Conservation (phyloP, 352 stramenopile genomes). For the Phytophthora kernoviae region DNA sequence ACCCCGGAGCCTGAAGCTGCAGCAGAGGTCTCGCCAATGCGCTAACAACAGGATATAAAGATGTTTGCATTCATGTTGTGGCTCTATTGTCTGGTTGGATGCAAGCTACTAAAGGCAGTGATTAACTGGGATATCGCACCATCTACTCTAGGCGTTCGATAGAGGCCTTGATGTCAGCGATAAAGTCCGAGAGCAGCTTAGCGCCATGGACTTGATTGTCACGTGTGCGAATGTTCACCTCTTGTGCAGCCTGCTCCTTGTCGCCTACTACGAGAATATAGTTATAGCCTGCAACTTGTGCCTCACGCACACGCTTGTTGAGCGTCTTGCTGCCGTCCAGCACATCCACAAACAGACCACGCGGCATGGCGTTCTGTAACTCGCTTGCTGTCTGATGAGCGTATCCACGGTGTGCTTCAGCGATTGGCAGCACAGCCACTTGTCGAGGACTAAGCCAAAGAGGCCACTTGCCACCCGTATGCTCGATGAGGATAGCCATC, state of each 20-base stretch:
- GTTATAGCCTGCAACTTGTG: slow-evolving; percentile 82
- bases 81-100: slow-evolving; percentile 29
- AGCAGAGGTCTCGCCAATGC: slow-evolving; percentile 13
- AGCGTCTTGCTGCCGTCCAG: slow-evolving; percentile 81
- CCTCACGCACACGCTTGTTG: slow-evolving; percentile 84
- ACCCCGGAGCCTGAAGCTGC: slow-evolving; percentile 10
- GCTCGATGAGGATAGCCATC: slow-evolving; percentile 98
- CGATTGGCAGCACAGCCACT: slow-evolving; percentile 73
- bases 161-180: slow-evolving; percentile 55
- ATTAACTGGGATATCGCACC: slow-evolving; percentile 6
- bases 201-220: slow-evolving; percentile 84
- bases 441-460: slow-evolving; percentile 94
- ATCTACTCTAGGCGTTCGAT: slow-evolving; percentile 70
- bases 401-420: slow-evolving; percentile 69
- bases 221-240: slow-evolving; percentile 82
- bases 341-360: slow-evolving; percentile 69
- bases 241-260: slow-evolving; percentile 53
- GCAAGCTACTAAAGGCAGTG: background rate
- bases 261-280: slow-evolving; percentile 87
- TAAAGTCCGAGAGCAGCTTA: slow-evolving; percentile 58
- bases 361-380: slow-evolving; percentile 41
- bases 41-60: slow-evolving; percentile 3
- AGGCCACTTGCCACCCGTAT: slow-evolving; percentile 96
- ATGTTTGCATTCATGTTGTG: slow-evolving; percentile 19
- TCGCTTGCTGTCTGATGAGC: slow-evolving; percentile 51